Evolutionary conservation across 2,329 filamentous ascomycete species (phyloP), one percentile per base, ranked within the genome.

Genomic region (Teratosphaeria gauchensis): DNA sequence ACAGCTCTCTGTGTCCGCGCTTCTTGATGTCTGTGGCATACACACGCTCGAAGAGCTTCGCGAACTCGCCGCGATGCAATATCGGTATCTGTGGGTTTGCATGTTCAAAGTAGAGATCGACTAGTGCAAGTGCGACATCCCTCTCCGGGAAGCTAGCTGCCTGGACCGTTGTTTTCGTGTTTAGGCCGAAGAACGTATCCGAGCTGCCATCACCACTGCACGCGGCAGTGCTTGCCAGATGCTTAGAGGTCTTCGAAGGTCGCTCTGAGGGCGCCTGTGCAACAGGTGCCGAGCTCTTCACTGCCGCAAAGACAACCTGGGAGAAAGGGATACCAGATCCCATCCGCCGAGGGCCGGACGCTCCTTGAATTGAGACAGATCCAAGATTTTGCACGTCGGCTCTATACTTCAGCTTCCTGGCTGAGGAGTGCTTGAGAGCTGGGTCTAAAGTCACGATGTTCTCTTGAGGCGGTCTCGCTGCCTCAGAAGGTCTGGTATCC

Each of bases 81-180:
- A 96, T 90, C 0, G 92, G 92, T 64, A 96, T 95, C 73, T 97
- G 92, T 4, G 92, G 92, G 71, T 97, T 97, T 1, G 92, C 90
- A 71, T 96, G 89, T 75, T 96, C 90, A 72, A 97, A 97, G 73
- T 96, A 97, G 42, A 96, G 81, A 57, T 85, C 83, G 42, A 90
- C 86, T 19, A 97, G 80, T 60, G 84, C 83, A 57, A 82, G 75
- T 0, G 86, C 92, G 2, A 96, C 78, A 33, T 88, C 84, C 63
- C 83, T 84, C 62, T 89, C 84, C 0, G 94, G 94, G 66, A 97
- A 96, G 0, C 85, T 81, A 0, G 92, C 92, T 52, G 89, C 88
- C 62, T 89, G 86, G 70, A 96, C 94, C 16, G 86, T 90, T 1
- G 92, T 90, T 66, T 88, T 92, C 2, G 90, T 95, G 66, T 96